Base-by-base conservation (phyloP, 1,284 basidiomycete genomes). In the Heliocybe sulcata region DNA sequence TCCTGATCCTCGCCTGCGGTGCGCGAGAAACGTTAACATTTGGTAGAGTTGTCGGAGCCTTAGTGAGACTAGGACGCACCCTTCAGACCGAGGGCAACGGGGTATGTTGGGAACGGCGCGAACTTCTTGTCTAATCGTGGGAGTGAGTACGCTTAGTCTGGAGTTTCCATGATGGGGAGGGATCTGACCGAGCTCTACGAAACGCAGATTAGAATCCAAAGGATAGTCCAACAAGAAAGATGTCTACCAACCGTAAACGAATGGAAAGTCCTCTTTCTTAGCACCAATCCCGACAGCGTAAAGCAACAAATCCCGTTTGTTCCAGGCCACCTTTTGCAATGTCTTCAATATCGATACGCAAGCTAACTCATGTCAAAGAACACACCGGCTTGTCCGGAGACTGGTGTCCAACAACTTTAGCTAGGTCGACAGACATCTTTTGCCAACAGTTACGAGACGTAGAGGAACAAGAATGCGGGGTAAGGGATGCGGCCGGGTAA, bases 271-370 rank as follows among this genome's bases (percentile, higher is more conserved):
- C 54, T 83, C 75, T 38, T 76, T 71, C 68, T 86, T 86, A n/a
- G 85, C 84, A 19, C 86, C 86, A 51, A 88, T 80, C 8, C 86
- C 85, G 27, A 81, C 69, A 10, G 86, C 83, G 61, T 90, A 88
- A 1, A 80, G 72, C 54, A 88, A 68, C 23, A 87, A 67, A 66
- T 89, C 86, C 42, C 85, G 76, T 67, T 82, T 81, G 66, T 84
- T 86, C 86, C 86, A 89, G 2, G 77, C 66, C 23, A 86, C 85
- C 85, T 88, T 59, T 3, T 38, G 26, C 14, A 12, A n/a, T n/a
- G n/a, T n/a, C n/a, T 12, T 26, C 51, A 23, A 47, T 10, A 4
- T 8, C 4, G 3, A 16, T 4, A n/a, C 16, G 38, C 38, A 4
- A 6, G 42, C 33, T 38, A 45, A 12, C 16, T 20, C 10, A 55